Base-by-base conservation (phyloP, 108 stramenopile species). In the Seminavis robusta region DNA sequence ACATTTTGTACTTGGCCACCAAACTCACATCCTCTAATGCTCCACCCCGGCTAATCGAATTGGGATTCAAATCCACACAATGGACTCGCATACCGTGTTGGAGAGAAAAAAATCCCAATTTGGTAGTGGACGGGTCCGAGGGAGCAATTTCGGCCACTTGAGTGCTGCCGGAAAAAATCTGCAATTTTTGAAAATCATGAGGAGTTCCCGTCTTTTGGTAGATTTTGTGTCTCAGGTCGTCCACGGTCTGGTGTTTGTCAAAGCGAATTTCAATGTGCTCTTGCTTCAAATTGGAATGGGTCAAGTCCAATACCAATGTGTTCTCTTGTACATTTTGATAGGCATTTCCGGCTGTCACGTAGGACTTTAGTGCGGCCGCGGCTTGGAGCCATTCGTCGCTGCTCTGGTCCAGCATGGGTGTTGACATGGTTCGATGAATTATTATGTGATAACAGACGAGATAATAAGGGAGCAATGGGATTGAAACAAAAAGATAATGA, bases 181-280 rank as follows among this genome's bases (percentile, higher is more conserved):
- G 76, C 37, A 98, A 76, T 51, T 79, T 79, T 64, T 97, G 96
- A 65, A 72, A 83, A n/a, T 83, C 75, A 0, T 86, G 76, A 25
- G 89, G 75, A 6, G 96, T 98, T 26, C 97, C 97, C 47, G 90
- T 84, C 72, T 96, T 95, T 70, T 84, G 88, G 74, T 97, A 86
- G 28, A 98, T 89, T 20, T 74, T 67, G 13, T 73, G 55, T 30
- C 84, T 74, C 21, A 98, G 45, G 25, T 72, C 66, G 10, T 63
- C 79, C 36, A 97, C 51, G 19, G 88, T 89, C 47, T 88, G 86
- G 62, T 90, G 89, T 47, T 80, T 63, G 69, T 96, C 90, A 61
- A 98, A 94, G 17, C 95, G 94, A 37, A 96, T 81, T 76, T 98
- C 97, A 52, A 93, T 82, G 72, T 95, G 94, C 33, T 80, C 80